Evolutionary conservation across 2,329 filamentous ascomycete genomes (phyloP).

Genomic region (Alternaria rosae): DNA sequence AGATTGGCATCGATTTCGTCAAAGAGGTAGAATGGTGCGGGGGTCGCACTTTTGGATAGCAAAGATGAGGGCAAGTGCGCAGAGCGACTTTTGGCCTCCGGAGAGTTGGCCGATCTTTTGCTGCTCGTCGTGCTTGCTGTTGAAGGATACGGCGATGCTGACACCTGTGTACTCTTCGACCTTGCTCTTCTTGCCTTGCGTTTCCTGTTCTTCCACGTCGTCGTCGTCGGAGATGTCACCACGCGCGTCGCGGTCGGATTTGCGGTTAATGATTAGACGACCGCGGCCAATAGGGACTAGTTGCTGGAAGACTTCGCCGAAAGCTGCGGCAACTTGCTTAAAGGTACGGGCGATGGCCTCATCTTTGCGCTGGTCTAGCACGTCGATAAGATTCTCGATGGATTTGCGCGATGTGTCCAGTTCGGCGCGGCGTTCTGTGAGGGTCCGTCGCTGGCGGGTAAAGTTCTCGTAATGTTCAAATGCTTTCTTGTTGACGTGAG

Average conservation of each 20-base stretch:
- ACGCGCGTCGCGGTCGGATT: slow-evolving; percentile 77
- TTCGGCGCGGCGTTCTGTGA: slow-evolving; percentile 84
- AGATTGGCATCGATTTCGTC: slow-evolving; percentile 99
- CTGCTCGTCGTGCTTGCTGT: slow-evolving; percentile 97
- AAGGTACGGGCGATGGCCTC: slow-evolving; percentile 98
- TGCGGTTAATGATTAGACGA: slow-evolving; percentile 88
- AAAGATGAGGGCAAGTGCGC: slow-evolving; percentile 96
- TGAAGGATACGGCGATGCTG: slow-evolving; percentile 97
- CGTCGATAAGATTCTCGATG: slow-evolving; percentile 90
- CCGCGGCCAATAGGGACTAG: slow-evolving; percentile 94
- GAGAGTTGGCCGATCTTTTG: slow-evolving; percentile 97
- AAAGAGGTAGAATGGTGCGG: slow-evolving; percentile 98
- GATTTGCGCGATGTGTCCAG: slow-evolving; percentile 85
- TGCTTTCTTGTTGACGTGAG: slow-evolving; percentile 98
- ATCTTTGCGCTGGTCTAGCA: slow-evolving; percentile 94
- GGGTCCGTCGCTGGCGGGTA: slow-evolving; percentile 85
- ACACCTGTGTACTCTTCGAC: slow-evolving; percentile 98
- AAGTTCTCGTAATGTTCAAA: slow-evolving; percentile 99
- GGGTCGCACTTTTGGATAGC: slow-evolving; percentile 98
- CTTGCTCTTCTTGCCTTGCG: slow-evolving; percentile 39
- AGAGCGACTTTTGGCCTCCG: slow-evolving; percentile 97
- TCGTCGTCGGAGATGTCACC: slow-evolving; percentile 58
- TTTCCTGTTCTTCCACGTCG: slow-evolving; percentile 55
- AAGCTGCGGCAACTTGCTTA: slow-evolving; percentile 95
- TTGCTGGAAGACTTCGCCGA: slow-evolving; percentile 90